These are phyloP conservation scores for Fusarium armeniacum DNA, from an alignment of 2,329 filamentous ascomycete species.

Conservation along the genomic window DNA sequence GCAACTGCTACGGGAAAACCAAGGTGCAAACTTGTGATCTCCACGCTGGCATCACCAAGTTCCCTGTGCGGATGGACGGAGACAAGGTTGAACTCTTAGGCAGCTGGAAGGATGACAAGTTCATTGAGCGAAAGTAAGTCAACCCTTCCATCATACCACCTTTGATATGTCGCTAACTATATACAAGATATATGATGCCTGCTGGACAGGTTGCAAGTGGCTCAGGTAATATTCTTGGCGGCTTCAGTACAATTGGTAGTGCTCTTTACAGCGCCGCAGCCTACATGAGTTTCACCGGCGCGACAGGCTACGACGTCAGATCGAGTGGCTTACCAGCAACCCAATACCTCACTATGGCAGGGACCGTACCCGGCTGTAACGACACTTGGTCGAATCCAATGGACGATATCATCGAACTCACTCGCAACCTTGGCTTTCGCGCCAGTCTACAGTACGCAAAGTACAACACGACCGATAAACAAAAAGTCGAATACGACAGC, in stretches of 20 bases:
- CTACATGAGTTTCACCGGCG: conserved; percentile 36
- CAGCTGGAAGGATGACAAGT: conserved; percentile 39
- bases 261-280: conserved; percentile 27
- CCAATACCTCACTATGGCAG: conserved; percentile 41
- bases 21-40: conserved; percentile 43
- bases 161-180: background rate
- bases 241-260: conserved; percentile 32
- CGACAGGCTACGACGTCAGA: conserved; percentile 32
- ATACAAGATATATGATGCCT: conserved; percentile 36
- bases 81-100: conserved; percentile 26
- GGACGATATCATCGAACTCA: conserved; percentile 46
- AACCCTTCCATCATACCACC: fast-evolving
- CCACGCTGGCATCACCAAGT: conserved; percentile 36
- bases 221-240: conserved; percentile 34
- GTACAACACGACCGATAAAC: conserved; percentile 39
- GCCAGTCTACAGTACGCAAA: conserved; percentile 42
- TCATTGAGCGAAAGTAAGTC: conserved; percentile 38
- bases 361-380: conserved; percentile 7
- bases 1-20: conserved; percentile 19
- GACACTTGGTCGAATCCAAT: conserved; percentile 41
- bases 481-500: conserved; percentile 29
- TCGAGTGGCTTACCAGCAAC: conserved; percentile 30
- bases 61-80: conserved; percentile 18
- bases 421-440: conserved; percentile 40
- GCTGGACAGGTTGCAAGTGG: conserved; percentile 4